Base-by-base conservation (phyloP, 208 protist species). In the Leishmania braziliensis region DNA sequence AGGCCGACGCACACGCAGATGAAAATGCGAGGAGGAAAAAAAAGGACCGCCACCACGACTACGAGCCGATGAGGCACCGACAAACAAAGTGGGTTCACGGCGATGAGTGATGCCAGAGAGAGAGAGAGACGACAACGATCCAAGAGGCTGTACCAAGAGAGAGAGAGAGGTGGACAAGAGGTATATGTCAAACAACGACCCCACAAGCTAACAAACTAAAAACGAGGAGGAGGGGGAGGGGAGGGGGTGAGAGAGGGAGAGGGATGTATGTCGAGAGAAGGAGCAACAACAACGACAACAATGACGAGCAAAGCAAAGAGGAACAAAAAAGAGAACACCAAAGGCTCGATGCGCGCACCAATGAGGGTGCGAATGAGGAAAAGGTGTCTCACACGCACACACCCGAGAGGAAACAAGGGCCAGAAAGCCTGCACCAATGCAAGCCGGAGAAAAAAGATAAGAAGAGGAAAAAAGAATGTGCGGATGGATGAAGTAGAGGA, bases 161-260 rank as follows among this genome's bases (percentile, higher is more conserved):
- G 23, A 73, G 20, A 54, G 63, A n/a, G 51, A 77, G 69, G 71
- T 23, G 54, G 48, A 75, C 60, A 65, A 65, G 29, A 33, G 26
- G 29, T 18, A 65, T 65, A 26, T 33, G 60, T 26, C 23, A 23
- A 62, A 76, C 39, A 12, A 65, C 9, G 60, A 65, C 33, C 29
- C 12, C 51, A 76, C 18, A 66, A 69, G 33, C 79, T 70, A 58
- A 63, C 1, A 72, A 76, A 73, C 63, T 65, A 26, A 74, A 74
- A 78, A 51, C 2, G 60, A 29, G 16, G 14, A 14, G 46, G 58
- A 63, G 43, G 63, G 29, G 70, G 71, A 68, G 20, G 66, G 14
- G 60, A 76, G 39, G 68, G 70, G 23, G n/a, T 50, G 66, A 26
- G 36, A 48, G 66, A 29, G 36, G 78, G 65, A 84, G 60, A 62